These are phyloP conservation scores for Pseudogymnoascus sp. DNA, from an alignment of 2,329 filamentous ascomycete species.

Conservation along the genomic window DNA sequence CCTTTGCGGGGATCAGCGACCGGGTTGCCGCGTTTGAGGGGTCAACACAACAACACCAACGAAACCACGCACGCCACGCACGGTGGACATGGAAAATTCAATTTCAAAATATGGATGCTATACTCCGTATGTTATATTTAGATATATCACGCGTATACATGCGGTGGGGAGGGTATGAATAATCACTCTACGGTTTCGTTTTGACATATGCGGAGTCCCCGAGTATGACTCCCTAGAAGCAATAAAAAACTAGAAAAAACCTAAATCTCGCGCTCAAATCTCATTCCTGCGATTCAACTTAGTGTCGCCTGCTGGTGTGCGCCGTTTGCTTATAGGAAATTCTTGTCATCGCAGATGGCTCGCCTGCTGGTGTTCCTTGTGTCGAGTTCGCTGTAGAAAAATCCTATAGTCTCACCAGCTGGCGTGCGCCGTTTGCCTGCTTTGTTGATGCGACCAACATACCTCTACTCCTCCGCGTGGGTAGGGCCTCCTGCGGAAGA, in stretches of 20 bases:
- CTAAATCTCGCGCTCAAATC: neutral
- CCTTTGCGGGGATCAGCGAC: neutral
- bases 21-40: neutral
- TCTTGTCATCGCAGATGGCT: too few relatives aligned
- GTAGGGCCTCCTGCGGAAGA: too few relatives aligned
- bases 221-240: neutral
- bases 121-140: neutral
- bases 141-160: neutral
- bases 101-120: neutral
- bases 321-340: too few relatives aligned
- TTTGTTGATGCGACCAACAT: too few relatives aligned
- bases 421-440: too few relatives aligned
- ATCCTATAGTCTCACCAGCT: too few relatives aligned
- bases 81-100: neutral
- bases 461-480: too few relatives aligned
- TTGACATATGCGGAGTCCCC: neutral
- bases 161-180: neutral
- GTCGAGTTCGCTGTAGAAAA: too few relatives aligned
- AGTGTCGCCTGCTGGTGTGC: too few relatives aligned
- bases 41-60: neutral
- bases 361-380: too few relatives aligned
- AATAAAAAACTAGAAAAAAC: neutral
- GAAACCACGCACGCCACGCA: neutral
- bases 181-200: neutral
- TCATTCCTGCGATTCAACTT: neutral